phyloP scores from a whole-genome alignment of 345 rosid genomes.

The Orychophragmus violaceus region DNA sequence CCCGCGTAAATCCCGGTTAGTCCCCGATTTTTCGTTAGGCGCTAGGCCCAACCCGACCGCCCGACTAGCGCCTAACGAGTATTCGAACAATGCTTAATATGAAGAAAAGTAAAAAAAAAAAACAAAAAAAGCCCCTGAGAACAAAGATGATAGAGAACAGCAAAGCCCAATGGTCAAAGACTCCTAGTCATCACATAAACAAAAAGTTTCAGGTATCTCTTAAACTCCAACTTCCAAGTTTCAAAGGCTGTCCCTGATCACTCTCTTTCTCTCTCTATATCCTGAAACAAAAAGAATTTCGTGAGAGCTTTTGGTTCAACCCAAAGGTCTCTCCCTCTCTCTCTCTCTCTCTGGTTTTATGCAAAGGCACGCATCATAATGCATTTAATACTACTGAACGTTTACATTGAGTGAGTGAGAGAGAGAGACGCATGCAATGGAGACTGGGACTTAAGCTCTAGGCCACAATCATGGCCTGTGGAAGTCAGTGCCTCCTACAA shows the following conservation, averaged over 20 bases:
- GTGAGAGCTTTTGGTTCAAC: conserved; percentile 19
- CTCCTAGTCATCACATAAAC: conserved; percentile 20
- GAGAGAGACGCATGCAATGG: conserved; percentile 8
- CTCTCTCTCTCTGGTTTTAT: conserved; percentile 10
- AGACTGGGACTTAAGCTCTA: conserved; percentile 19
- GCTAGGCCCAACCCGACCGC: too few species aligned
- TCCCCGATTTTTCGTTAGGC: too few species aligned
- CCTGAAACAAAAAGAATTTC: conserved; percentile 26
- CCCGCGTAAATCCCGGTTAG: too few species aligned
- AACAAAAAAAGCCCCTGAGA: conserved; percentile 10
- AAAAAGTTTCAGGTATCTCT: conserved; percentile 23
- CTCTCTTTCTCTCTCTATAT: neutral
- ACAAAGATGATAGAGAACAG: neutral
- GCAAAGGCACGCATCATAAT: conserved; percentile 9
- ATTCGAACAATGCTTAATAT: too few species aligned
- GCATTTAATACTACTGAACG: conserved; percentile 19
- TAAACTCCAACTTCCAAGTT: conserved; percentile 17
- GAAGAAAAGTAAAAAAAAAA: too few species aligned
- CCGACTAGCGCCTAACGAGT: too few species aligned
- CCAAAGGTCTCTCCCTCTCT: conserved; percentile 20
- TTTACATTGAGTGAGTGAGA: conserved; percentile 9
- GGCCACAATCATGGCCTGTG: conserved; percentile 15
- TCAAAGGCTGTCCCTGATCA: neutral
- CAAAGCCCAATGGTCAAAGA: conserved; percentile 24
- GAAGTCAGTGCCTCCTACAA: conserved; percentile 15